phyloP scores from a whole-genome alignment of 2,329 filamentous ascomycete species.

The Neopestalotiopsis sp. region DNA sequence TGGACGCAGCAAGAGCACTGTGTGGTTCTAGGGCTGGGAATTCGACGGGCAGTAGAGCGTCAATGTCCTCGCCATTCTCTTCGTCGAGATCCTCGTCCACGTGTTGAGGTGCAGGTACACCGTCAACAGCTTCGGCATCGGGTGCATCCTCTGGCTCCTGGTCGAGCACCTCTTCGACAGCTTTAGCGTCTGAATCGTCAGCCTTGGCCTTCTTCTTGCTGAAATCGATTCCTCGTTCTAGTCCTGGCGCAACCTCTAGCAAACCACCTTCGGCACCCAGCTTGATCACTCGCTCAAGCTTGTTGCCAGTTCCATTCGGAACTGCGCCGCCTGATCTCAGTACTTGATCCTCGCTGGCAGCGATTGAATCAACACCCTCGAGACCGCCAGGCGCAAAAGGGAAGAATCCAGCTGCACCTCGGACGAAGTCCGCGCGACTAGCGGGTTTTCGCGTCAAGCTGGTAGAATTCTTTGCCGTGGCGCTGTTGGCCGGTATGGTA shows the following conservation, averaged over 20 bases:
- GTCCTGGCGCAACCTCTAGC: conserved; percentile 81
- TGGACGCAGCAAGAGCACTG: conserved; percentile 73
- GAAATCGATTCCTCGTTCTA: conserved; percentile 79
- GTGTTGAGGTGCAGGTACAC: conserved; percentile 29
- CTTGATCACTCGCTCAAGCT: conserved; percentile 85
- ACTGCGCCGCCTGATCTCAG: conserved; percentile 54
- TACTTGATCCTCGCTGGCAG: conserved; percentile 80
- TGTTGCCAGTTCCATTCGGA: conserved; percentile 52
- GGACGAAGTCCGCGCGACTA: conserved; percentile 85
- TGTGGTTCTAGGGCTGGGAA: conserved; percentile 90
- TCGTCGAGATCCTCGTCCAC: conserved; percentile 37
- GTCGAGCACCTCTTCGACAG: conserved; percentile 56
- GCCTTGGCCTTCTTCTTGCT: conserved; percentile 59
- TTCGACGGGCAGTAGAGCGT: conserved; percentile 86
- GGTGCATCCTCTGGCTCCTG: conserved; percentile 44
- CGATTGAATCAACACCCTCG: conserved; percentile 83
- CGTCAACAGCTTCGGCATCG: not conserved
- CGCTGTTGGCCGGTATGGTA: conserved; percentile 85
- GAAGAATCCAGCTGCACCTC: conserved; percentile 91
- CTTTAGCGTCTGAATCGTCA: conserved; percentile 67
- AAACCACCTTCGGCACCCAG: conserved; percentile 79
- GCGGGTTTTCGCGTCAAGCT: conserved; percentile 87
- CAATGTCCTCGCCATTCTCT: conserved; percentile 70
- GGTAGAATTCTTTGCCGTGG: conserved; percentile 94
- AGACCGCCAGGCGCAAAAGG: conserved; percentile 92